Evolutionary conservation across 2,329 filamentous ascomycete species (phyloP).

Genomic region (Sclerotinia trifoliorum): DNA sequence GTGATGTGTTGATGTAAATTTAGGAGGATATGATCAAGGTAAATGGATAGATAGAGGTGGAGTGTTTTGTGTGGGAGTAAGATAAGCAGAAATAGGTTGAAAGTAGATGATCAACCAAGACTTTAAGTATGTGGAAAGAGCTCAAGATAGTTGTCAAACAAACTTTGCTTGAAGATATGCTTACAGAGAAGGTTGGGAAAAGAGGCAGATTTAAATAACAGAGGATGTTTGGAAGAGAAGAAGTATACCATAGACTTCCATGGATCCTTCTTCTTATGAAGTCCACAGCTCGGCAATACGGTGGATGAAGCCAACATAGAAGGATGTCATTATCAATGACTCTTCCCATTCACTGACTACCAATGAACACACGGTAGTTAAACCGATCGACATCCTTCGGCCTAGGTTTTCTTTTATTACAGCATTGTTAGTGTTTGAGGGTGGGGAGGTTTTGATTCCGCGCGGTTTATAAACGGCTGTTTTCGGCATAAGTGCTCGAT

Average conservation of each 20-base stretch:
- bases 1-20: neutral
- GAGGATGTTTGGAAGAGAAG: neutral
- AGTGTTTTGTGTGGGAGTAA: slow-evolving; percentile 15
- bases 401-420: neutral
- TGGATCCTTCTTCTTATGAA: slow-evolving; percentile 4
- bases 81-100: neutral
- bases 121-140: neutral
- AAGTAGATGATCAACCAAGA: slow-evolving; percentile 1
- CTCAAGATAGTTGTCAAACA: neutral
- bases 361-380: neutral
- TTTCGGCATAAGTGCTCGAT: slow-evolving; percentile 15
- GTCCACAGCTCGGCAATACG: neutral
- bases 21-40: neutral
- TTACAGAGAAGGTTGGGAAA: neutral
- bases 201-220: neutral
- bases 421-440: neutral
- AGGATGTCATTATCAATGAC: slow-evolving; percentile 5
- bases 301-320: slow-evolving; percentile 4
- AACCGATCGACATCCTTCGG: slow-evolving; percentile 1
- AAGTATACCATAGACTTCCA: neutral
- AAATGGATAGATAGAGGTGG: neutral
- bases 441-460: slow-evolving; percentile 8
- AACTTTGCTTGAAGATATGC: slow-evolving; percentile 13
- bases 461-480: slow-evolving; percentile 11
- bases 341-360: neutral